Evolutionary conservation across 352 stramenopile species (phyloP).

Genomic region (Phytophthora syringae): DNA sequence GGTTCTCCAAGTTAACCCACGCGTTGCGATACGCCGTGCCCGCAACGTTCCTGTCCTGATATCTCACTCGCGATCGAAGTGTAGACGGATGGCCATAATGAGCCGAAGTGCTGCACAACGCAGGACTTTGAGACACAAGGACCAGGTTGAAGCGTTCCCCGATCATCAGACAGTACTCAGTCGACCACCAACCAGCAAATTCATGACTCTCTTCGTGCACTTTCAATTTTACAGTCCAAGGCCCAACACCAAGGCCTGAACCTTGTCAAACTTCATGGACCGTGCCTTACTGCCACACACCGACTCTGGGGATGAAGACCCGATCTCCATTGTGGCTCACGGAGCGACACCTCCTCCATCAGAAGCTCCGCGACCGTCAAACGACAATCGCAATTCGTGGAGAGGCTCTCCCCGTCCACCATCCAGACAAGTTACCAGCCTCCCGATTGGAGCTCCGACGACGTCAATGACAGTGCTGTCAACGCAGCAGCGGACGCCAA

Average conservation of each 20-base stretch:
- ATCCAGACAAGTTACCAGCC: constrained; percentile 20
- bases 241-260: constrained; percentile 2
- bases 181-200: constrained; percentile 1
- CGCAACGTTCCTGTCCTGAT: constrained; percentile 29
- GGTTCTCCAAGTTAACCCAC: constrained; percentile 27
- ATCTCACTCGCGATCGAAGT: constrained; percentile 16
- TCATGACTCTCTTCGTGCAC: constrained; percentile 6
- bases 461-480: constrained; percentile 29
- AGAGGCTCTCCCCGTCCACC: constrained; percentile 11
- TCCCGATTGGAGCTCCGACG: constrained; percentile 31
- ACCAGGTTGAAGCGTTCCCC: constrained; percentile 21
- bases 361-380: neutral
- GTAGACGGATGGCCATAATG: constrained; percentile 8
- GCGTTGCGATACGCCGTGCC: constrained; percentile 28
- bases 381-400: constrained; percentile 22
- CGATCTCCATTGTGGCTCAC: constrained; percentile 35
- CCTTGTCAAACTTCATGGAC: constrained; percentile 19
- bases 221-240: constrained; percentile 18
- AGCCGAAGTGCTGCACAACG: constrained; percentile 15
- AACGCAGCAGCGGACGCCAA: constrained; percentile 12
- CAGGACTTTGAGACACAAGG: constrained; percentile 26
- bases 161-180: constrained; percentile 7
- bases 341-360: constrained; percentile 11
- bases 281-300: constrained; percentile 22
- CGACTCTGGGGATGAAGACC: constrained; percentile 22